phyloP scores from a whole-genome alignment of 2,329 filamentous ascomycete species.

The Aspergillus neotritici region DNA sequence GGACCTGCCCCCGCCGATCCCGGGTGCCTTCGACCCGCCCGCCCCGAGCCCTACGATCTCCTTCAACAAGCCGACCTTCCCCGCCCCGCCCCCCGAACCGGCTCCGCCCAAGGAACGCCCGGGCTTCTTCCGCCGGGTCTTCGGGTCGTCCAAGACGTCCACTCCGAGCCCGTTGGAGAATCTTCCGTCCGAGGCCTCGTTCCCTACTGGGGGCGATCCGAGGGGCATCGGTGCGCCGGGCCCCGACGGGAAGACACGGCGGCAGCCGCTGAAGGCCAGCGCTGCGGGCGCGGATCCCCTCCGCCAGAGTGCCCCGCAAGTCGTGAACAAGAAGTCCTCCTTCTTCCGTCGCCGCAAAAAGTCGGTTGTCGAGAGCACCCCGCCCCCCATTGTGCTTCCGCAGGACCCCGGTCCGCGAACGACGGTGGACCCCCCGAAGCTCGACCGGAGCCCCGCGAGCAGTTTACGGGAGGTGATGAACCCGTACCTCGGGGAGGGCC shows the following conservation, averaged over 20 bases:
- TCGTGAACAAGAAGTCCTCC: conserved; percentile 88
- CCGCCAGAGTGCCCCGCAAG: conserved; percentile 36
- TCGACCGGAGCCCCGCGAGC: conserved; percentile 60
- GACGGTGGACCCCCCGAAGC: conserved; percentile 22
- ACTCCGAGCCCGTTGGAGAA: conserved; percentile 19
- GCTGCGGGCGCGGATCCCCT: conserved; percentile 16
- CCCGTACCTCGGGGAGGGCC: conserved; percentile 58
- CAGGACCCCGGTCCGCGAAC: conserved; percentile 38
- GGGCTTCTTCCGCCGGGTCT: conserved; percentile 91
- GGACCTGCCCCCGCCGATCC: conserved; percentile 37
- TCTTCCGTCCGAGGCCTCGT: conserved; percentile 16
- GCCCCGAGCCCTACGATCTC: conserved; percentile 51
- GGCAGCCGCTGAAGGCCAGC: conserved; percentile 23
- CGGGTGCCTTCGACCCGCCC: conserved; percentile 44
- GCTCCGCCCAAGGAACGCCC: conserved; percentile 61
- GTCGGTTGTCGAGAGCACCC: conserved; percentile 65
- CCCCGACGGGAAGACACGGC: conserved; percentile 20
- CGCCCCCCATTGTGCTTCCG: conserved; percentile 51
- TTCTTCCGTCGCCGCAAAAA: conserved; percentile 95
- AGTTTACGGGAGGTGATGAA: conserved; percentile 84
- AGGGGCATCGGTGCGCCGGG: conserved; percentile 17
- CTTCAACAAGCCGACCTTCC: conserved; percentile 44
- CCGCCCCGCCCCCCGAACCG: conserved; percentile 36
- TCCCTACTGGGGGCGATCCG: conserved; percentile 20
- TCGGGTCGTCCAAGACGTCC: conserved; percentile 64